Evolutionary conservation across 441 rosid genomes (phyloP).

Genomic region (Adansonia grandidieri): DNA sequence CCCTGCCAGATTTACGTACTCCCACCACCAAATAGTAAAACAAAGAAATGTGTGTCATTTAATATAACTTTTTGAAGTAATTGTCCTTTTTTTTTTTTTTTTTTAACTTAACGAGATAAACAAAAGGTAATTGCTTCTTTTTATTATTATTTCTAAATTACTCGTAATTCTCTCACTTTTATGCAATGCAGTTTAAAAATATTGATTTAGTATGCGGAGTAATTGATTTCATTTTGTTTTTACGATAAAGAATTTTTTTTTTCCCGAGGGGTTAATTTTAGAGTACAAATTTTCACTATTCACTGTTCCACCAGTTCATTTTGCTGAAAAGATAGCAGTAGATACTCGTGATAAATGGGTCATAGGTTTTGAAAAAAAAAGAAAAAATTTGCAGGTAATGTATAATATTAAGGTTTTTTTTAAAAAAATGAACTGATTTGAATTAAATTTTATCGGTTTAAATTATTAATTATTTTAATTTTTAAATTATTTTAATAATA

Average conservation of each 20-base stretch:
- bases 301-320: not conserved
- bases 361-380: no score
- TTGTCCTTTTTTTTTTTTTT: not conserved
- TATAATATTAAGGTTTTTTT: no score
- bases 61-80: not conserved
- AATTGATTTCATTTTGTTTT: not conserved
- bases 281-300: not conserved
- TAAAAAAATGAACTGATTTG: no score
- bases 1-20: not conserved
- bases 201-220: no score
- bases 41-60: not conserved
- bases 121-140: not conserved
- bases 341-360: no score
- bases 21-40: not conserved
- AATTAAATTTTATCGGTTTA: no score
- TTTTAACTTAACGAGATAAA: no score
- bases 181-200: no score
- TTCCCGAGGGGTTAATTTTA: not conserved
- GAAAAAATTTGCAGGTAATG: no score
- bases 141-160: no score
- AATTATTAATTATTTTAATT: no score
- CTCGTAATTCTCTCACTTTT: not conserved
- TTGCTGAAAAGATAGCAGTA: not conserved
- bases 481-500: no score
- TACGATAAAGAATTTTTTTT: not conserved